Evolutionary conservation across 1,139 yeast species (phyloP).

Genomic region (Pneumocystis carinii): DNA sequence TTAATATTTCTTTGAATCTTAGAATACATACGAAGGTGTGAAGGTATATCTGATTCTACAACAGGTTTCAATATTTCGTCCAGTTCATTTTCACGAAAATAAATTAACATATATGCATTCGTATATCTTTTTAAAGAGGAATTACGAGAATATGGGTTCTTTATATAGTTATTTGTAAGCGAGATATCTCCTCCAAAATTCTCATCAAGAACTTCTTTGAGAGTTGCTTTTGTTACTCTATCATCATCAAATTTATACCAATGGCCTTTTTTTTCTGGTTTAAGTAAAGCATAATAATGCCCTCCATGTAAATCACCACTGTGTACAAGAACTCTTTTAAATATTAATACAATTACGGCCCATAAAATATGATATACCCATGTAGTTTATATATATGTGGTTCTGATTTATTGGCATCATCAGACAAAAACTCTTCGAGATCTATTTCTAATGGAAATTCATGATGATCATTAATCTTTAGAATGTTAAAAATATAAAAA

Average conservation of each 20-base stretch:
- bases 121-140: slow-evolving; percentile 48
- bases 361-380: slow-evolving; percentile 28
- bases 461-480: slow-evolving; percentile 75
- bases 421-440: slow-evolving; percentile 62
- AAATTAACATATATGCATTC: slow-evolving; percentile 94
- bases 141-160: slow-evolving; percentile 15
- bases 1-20: not conserved
- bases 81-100: slow-evolving; percentile 52
- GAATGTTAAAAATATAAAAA: not conserved
- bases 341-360: not conserved
- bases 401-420: slow-evolving; percentile 37
- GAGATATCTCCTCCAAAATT: slow-evolving; percentile 66
- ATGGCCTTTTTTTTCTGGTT: slow-evolving; percentile 51
- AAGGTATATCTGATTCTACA: slow-evolving; percentile 48
- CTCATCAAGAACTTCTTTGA: slow-evolving; percentile 74
- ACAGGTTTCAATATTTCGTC: slow-evolving; percentile 45
- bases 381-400: slow-evolving; percentile 72
- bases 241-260: slow-evolving; percentile 97
- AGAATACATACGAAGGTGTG: slow-evolving; percentile 36
- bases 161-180: slow-evolving; percentile 12
- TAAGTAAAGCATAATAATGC: slow-evolving; percentile 86
- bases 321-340: slow-evolving; percentile 57
- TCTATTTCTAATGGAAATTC: slow-evolving; percentile 81
- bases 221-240: slow-evolving; percentile 74
- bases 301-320: slow-evolving; percentile 94